These are phyloP conservation scores for Rhododendron mucronatum DNA, from an alignment of 148 eudicot genomes.

Conservation along the genomic window DNA sequence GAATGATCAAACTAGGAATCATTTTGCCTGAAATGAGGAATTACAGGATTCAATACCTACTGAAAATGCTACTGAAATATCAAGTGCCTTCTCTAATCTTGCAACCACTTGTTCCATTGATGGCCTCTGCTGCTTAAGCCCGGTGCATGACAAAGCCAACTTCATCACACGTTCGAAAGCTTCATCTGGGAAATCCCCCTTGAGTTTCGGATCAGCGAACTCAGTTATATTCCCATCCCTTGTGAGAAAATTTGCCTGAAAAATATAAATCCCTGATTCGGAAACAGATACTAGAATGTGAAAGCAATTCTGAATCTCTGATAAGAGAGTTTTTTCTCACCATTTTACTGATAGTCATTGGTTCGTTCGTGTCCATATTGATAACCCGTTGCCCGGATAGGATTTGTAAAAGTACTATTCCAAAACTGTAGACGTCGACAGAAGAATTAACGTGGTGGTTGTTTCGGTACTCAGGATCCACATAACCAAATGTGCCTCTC, in stretches of 20 bases:
- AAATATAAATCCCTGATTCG: neutral
- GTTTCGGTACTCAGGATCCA: constrained; percentile 52
- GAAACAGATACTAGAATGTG: neutral
- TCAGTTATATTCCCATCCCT: constrained; percentile 18
- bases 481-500: constrained; percentile 55
- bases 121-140: constrained; percentile 44
- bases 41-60: neutral
- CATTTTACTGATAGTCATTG: constrained; percentile 41
- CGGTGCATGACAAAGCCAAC: constrained; percentile 42
- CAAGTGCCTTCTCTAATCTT: constrained; percentile 32
- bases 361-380: constrained; percentile 31
- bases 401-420: constrained; percentile 48
- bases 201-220: constrained; percentile 24
- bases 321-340: constrained; percentile 17
- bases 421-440: constrained; percentile 51
- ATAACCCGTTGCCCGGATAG: constrained; percentile 46
- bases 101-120: constrained; percentile 44
- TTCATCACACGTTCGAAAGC: constrained; percentile 34
- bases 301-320: neutral
- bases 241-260: constrained; percentile 19
- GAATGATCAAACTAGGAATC: neutral
- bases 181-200: constrained; percentile 27
- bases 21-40: neutral
- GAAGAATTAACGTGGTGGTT: constrained; percentile 41
- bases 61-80: constrained; percentile 28